A percentile compares a stretch with the other conserved stretches of the same genome.
These are phyloP conservation scores for Neopestalotiopsis sp. DNA, from an alignment of 2,329 filamentous ascomycete species.

Conservation along the genomic window DNA sequence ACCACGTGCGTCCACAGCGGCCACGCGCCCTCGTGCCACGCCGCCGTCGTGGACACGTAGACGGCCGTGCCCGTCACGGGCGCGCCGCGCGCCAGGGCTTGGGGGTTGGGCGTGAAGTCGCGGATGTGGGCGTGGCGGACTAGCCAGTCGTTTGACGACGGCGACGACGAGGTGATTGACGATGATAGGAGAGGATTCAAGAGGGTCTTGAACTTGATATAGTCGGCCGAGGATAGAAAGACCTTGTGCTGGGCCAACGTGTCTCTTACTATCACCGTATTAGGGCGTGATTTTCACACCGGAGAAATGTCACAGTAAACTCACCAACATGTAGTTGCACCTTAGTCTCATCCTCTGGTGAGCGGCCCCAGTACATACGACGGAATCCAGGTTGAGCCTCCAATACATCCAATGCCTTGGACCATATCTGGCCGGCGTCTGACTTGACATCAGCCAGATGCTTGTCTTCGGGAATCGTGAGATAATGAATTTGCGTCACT, in stretches of 20 bases:
- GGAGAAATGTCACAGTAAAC: background rate
- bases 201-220: slow-evolving; percentile 1
- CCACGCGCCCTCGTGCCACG: slow-evolving; percentile 24
- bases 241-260: slow-evolving; percentile 1
- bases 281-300: background rate
- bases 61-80: slow-evolving; percentile 33
- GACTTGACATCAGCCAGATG: slow-evolving; percentile 16
- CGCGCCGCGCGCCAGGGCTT: background rate
- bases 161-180: background rate
- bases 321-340: slow-evolving; percentile 15
- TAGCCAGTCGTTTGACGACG: background rate
- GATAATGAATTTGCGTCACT: slow-evolving; percentile 26
- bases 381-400: background rate
- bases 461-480: slow-evolving; percentile 19
- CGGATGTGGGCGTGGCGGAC: slow-evolving; percentile 10
- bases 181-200: background rate
- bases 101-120: background rate
- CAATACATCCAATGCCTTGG: background rate
- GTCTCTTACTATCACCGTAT: slow-evolving; percentile 5
- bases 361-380: slow-evolving; percentile 16
- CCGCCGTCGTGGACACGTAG: slow-evolving; percentile 30
- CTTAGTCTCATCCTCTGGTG: slow-evolving; percentile 10
- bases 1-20: slow-evolving; percentile 28
- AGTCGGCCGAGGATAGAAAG: background rate
- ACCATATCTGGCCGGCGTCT: slow-evolving; percentile 18